Conservation (phyloP, 441 rosid species). For the Bruguiera hainesii region DNA sequence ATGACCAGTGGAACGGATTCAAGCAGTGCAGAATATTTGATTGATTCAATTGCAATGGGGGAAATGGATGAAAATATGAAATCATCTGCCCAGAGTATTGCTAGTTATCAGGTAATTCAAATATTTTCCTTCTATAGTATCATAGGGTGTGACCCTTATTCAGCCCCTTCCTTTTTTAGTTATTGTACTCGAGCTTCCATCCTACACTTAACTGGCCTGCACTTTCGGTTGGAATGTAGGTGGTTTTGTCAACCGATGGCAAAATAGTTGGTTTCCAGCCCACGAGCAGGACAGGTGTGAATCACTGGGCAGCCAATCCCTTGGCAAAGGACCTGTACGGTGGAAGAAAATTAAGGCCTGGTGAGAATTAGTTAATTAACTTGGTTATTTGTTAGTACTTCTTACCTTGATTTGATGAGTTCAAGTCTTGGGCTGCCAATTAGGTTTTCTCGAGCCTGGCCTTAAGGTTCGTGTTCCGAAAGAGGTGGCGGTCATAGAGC, state of each 20-base stretch:
- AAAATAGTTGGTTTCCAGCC: slow-evolving; percentile 74
- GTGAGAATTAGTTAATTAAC: slow-evolving; percentile 31
- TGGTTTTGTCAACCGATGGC: slow-evolving; percentile 58
- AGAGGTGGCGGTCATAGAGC: slow-evolving; percentile 51
- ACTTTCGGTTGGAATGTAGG: slow-evolving; percentile 37
- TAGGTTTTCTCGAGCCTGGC: slow-evolving; percentile 59
- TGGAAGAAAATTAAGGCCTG: slow-evolving; percentile 56
- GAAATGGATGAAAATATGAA: slow-evolving; percentile 43
- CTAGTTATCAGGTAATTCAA: slow-evolving; percentile 66
- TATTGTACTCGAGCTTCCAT: background rate
- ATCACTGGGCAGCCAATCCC: slow-evolving; percentile 77
- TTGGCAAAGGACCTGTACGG: slow-evolving; percentile 64
- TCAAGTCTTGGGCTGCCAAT: slow-evolving; percentile 18
- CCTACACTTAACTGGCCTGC: slow-evolving; percentile 5
- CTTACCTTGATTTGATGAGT: slow-evolving; percentile 10
- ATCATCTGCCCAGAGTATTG: slow-evolving; percentile 57
- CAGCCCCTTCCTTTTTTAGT: background rate
- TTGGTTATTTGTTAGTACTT: background rate
- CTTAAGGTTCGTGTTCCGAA: slow-evolving; percentile 41
- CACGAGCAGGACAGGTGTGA: slow-evolving; percentile 63
- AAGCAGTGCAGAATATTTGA: slow-evolving; percentile 27
- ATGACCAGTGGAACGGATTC: slow-evolving; percentile 30
- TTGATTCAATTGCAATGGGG: slow-evolving; percentile 33
- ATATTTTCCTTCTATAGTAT: background rate
- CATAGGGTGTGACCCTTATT: background rate